Base-by-base conservation (phyloP, 805 yeast species). In the Kluyveromyces wickerhamii region DNA sequence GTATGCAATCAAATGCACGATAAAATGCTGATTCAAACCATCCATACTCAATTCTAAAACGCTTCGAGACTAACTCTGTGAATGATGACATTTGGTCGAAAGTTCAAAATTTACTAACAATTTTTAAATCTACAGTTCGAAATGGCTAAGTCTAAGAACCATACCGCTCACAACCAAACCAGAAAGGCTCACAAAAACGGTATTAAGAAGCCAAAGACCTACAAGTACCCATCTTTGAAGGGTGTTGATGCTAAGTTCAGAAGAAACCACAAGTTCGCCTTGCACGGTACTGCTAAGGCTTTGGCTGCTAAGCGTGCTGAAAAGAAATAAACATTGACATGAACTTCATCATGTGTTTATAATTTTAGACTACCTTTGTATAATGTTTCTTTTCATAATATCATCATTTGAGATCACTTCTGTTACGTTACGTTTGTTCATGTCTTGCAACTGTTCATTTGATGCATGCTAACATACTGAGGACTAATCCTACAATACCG, bases 171-270 rank as follows among this genome's bases (percentile, higher is more conserved):
- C 75, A 92, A 92, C 94, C 97, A 89, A 75, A 84, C 82, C 87
- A 83, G 72, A 69, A 92, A 92, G 94, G 97, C 97, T 65, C 98
- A 92, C 96, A 88, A 81, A 69, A 92, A 92, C 83, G 98, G 98
- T 77, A 89, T 92, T 77, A 89, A 89, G 84, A 92, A 89, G 88
- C 96, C 96, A 61, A 84, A 77, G 80, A 81, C 95, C 65, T 72
- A 78, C 94, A 88, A 85, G 77, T 87, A 89, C 80, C 95, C 96
- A 57, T 88, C 97, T 53, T 77, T 86, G 72, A 89, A 85, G 75
- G 95, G 95, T 78, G 96, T 89, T 69, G 97, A 92, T 72, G 79
- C 98, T 67, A 92, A 92, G 82, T 92, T 92, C 95, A 79, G 79
- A 67, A 83, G 97, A 76, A 92, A 92, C 94, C 97, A 89, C 92